Evolutionary conservation across 208 protist species (phyloP).

Genomic region (Wallacemonas collosoma): DNA sequence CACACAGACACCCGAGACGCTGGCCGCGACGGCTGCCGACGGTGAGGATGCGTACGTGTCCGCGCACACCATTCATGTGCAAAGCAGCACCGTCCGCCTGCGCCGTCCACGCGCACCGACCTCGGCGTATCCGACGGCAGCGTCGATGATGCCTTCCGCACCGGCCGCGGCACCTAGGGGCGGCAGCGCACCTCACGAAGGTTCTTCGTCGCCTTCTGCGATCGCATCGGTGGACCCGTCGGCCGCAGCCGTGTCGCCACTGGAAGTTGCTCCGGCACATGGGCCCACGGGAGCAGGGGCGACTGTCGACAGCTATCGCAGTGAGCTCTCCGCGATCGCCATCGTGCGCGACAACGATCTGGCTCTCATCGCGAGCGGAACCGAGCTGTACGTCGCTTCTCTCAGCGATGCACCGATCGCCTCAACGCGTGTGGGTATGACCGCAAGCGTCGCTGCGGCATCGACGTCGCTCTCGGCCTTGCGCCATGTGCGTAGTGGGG

Average conservation of each 20-base stretch:
- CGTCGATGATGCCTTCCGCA: background rate
- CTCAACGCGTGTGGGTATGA: background rate
- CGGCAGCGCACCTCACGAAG: background rate
- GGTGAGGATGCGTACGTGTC: slow-evolving; percentile 10
- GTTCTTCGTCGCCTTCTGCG: background rate
- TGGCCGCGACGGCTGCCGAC: slow-evolving; percentile 3
- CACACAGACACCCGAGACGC: background rate
- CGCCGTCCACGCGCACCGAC: slow-evolving; percentile 12
- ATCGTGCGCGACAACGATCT: slow-evolving; percentile 13
- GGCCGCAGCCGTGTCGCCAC: background rate
- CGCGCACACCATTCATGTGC: slow-evolving; percentile 27
- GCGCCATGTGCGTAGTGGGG: slow-evolving; percentile 21
- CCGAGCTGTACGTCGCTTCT: slow-evolving; percentile 39
- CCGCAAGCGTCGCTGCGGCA: background rate
- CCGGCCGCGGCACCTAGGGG: background rate
- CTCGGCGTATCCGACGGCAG: background rate
- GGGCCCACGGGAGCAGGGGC: background rate
- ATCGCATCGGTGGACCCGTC: background rate
- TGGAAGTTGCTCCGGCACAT: too few relatives aligned
- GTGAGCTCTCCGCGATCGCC: slow-evolving; percentile 26
- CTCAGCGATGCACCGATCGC: slow-evolving; percentile 22
- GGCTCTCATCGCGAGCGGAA: slow-evolving; percentile 30
- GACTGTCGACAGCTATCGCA: slow-evolving; percentile 6
- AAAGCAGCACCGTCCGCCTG: slow-evolving; percentile 30
- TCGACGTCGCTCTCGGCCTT: slow-evolving; percentile 15